These are phyloP conservation scores for Phytophthora pisi DNA, from an alignment of 352 stramenopile species.

Conservation along the genomic window DNA sequence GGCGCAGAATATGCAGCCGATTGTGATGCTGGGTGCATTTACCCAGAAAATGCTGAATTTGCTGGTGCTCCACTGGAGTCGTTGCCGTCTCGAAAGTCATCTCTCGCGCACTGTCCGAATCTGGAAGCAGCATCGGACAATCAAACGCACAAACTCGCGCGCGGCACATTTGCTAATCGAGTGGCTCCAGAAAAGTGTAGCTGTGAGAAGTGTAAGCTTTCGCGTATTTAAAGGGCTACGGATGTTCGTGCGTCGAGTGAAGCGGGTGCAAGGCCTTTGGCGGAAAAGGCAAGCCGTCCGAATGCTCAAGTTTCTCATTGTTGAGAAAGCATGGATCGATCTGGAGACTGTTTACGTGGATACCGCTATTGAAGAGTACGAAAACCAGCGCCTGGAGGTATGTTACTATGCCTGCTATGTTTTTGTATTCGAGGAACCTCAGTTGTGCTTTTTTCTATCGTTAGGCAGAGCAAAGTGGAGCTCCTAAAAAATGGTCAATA, in stretches of 20 bases:
- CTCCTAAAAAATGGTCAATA: constrained; percentile 30
- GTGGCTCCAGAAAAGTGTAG: constrained; percentile 70
- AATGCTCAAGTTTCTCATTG: constrained; percentile 37
- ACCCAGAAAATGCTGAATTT: constrained; percentile 47
- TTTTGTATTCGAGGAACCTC: background rate
- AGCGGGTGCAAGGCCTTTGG: constrained; percentile 61
- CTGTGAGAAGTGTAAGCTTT: constrained; percentile 58
- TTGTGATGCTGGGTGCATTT: constrained; percentile 51
- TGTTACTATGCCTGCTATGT: background rate
- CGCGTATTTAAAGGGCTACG: constrained; percentile 61
- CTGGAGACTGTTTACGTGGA: constrained; percentile 59
- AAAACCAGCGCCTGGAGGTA: constrained; percentile 46
- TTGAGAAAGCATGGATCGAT: constrained; percentile 59
- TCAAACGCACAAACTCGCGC: constrained; percentile 36
- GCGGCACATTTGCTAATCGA: constrained; percentile 53
- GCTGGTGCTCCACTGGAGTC: constrained; percentile 47
- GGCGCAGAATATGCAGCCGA: constrained; percentile 50
- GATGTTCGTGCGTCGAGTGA: constrained; percentile 56
- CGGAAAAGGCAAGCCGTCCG: constrained; percentile 49
- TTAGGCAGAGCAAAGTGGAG: constrained; percentile 16
- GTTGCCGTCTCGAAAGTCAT: constrained; percentile 37
- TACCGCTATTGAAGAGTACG: constrained; percentile 47
- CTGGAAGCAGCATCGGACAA: constrained; percentile 49
- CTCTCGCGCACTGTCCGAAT: constrained; percentile 50
- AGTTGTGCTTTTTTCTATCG: background rate